Conservation (phyloP, 2,329 filamentous ascomycete genomes). For the Colletotrichum sp. region DNA sequence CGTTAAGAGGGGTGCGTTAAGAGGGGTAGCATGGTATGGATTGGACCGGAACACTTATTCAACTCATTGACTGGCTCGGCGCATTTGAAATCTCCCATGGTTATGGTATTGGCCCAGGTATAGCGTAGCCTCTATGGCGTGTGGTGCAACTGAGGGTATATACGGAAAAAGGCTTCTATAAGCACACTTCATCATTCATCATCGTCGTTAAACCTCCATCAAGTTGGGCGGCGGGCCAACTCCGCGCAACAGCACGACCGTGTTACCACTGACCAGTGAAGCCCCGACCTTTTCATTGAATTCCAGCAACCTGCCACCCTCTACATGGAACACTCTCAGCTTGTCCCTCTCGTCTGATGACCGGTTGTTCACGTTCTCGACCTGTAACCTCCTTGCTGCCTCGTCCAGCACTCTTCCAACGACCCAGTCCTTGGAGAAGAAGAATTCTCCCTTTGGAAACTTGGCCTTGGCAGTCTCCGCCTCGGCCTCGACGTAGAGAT, state of each 20-base stretch:
- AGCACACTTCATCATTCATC: slow-evolving; percentile 12
- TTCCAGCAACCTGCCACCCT: slow-evolving; percentile 84
- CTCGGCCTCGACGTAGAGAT: slow-evolving; percentile 89
- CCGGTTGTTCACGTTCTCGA: slow-evolving; percentile 85
- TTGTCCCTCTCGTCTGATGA: slow-evolving; percentile 78
- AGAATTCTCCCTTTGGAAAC: slow-evolving; percentile 81
- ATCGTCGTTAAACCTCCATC: slow-evolving; percentile 52
- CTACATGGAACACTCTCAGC: slow-evolving; percentile 89
- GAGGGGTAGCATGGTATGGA: background rate
- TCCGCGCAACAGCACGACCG: slow-evolving; percentile 85
- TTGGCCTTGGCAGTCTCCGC: slow-evolving; percentile 85
- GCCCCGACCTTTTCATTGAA: slow-evolving; percentile 86
- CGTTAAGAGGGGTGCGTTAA: background rate
- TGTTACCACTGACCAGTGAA: slow-evolving; percentile 80
- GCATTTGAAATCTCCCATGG: slow-evolving; percentile 5
- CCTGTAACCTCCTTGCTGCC: slow-evolving; percentile 77
- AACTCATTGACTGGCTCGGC: slow-evolving; percentile 8
- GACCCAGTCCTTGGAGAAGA: slow-evolving; percentile 86
- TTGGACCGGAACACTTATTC: background rate
- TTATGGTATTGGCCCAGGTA: background rate
- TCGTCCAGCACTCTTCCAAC: slow-evolving; percentile 82
- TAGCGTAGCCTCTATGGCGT: background rate
- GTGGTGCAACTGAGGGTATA: slow-evolving; percentile 15
- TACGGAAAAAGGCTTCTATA: slow-evolving; percentile 8
- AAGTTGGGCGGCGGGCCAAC: slow-evolving; percentile 81